Percentiles rank a stretch among this genome's conserved stretches.
Evolutionary conservation across 768 basidiomycete genomes (phyloP).

Genomic region (Mycena belliarum): DNA sequence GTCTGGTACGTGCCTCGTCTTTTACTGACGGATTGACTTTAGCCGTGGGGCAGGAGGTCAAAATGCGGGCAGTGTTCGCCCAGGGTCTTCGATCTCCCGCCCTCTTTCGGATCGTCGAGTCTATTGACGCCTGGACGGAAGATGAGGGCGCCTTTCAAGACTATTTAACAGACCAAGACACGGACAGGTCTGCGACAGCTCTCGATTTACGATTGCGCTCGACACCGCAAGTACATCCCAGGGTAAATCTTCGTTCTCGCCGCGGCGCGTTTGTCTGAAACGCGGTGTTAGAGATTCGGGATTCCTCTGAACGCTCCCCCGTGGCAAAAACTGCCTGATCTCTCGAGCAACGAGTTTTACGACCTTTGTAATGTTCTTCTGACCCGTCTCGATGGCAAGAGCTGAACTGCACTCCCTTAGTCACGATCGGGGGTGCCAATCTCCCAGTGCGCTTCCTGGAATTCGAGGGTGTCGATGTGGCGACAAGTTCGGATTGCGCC

Average conservation of each 20-base stretch:
- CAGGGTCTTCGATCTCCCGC: slow-evolving; percentile 23
- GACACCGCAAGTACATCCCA: slow-evolving; percentile 29
- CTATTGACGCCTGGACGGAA: slow-evolving; percentile 26
- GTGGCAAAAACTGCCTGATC: slow-evolving; percentile 26
- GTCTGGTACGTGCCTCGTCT: slow-evolving; percentile 16
- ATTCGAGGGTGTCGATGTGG: slow-evolving; percentile 23
- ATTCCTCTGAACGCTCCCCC: slow-evolving; percentile 26
- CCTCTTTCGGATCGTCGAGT: slow-evolving; percentile 24
- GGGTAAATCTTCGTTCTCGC: slow-evolving; percentile 21
- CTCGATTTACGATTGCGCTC: slow-evolving; percentile 26
- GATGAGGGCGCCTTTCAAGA: slow-evolving; percentile 28
- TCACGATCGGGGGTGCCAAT: slow-evolving; percentile 26
- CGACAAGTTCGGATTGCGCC: background rate
- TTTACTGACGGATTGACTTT: background rate
- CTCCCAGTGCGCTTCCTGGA: slow-evolving; percentile 27
- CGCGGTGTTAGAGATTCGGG: slow-evolving; percentile 27
- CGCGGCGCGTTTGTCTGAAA: background rate
- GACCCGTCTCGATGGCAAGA: background rate
- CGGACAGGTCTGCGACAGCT: slow-evolving; percentile 18
- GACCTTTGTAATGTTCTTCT: slow-evolving; percentile 26
- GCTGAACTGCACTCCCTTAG: slow-evolving; percentile 8
- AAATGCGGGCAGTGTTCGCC: slow-evolving; percentile 17
- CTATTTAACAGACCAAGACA: slow-evolving; percentile 25
- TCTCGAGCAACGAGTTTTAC: slow-evolving; percentile 33
- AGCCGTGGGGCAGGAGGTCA: slow-evolving; percentile 8